phyloP scores from a whole-genome alignment of 2,329 filamentous ascomycete genomes.

The Penicillium sp. region DNA sequence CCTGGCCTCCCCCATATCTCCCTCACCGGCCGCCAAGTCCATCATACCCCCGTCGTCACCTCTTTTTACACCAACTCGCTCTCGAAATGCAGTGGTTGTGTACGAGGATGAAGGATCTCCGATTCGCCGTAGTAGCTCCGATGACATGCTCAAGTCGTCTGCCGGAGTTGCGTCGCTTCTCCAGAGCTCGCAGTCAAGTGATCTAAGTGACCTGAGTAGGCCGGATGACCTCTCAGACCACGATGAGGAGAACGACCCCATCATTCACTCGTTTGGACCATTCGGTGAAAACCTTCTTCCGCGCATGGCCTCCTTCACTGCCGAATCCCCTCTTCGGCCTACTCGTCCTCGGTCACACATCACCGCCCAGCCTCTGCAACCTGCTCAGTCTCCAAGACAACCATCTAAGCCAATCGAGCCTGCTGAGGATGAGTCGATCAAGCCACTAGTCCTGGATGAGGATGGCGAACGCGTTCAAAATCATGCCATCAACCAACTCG shows the following conservation, averaged over 20 bases:
- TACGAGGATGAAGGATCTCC: slow-evolving; percentile 74
- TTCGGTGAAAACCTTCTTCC: slow-evolving; percentile 85
- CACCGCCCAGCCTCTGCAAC: slow-evolving; percentile 39
- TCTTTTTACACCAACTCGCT: slow-evolving; percentile 49
- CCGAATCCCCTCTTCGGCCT: slow-evolving; percentile 66
- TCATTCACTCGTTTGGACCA: slow-evolving; percentile 89
- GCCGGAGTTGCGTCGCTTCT: slow-evolving; percentile 35
- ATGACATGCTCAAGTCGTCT: slow-evolving; percentile 33
- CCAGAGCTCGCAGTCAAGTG: slow-evolving; percentile 39
- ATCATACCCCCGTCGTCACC: slow-evolving; percentile 50
- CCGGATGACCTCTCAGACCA: slow-evolving; percentile 74
- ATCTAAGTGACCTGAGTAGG: slow-evolving; percentile 42
- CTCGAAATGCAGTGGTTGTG: slow-evolving; percentile 59
- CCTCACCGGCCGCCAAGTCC: slow-evolving; percentile 60
- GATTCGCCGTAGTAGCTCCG: slow-evolving; percentile 48
- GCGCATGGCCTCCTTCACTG: slow-evolving; percentile 77
- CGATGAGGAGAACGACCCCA: slow-evolving; percentile 92
- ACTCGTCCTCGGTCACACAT: slow-evolving; percentile 37
- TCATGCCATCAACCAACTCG: slow-evolving; percentile 93
- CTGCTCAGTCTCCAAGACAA: slow-evolving; percentile 38
- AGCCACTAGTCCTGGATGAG: slow-evolving; percentile 31
- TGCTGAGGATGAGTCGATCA: slow-evolving; percentile 22
- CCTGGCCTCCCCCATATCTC: slow-evolving; percentile 79
- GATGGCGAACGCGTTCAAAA: slow-evolving; percentile 59
- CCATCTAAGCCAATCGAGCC: slow-evolving; percentile 28